Base-by-base conservation (phyloP, 148 eudicot genomes). In the Tetragonia tetragonoides region DNA sequence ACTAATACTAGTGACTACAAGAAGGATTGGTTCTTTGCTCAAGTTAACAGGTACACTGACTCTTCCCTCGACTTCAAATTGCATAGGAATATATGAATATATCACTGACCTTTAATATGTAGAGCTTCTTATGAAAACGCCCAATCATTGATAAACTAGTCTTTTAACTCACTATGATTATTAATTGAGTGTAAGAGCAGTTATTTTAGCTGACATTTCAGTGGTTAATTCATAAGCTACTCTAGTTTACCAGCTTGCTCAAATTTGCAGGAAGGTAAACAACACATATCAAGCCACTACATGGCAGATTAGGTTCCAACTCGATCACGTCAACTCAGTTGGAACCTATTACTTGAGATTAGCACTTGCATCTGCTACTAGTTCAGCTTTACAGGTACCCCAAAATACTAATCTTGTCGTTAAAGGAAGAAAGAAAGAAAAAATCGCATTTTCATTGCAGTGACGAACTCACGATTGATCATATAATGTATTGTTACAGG, bases 11-110 rank as follows among this genome's bases (percentile, higher is more conserved):
- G 93, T 72, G 87, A 88, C 66, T 90, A 84, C 49, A 76, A 41
- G 37, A 87, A 81, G 68, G 97, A 95, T 80, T 95, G 99, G 99
- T 95, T 95, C 80, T 93, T 83, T 61, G 97, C 97, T 79, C 99
- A 95, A 79, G 97, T 93, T 64, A 88, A 84, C 44, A 91, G 99
- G 97, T 93, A 77, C 42, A n/a, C 14, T 39, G 60, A 34, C 47
- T 10, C 28, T 18, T 66, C 11, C 46, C 0, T 4, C 17, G 60
- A 15, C n/a, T 56, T 56, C 11, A 44, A 44, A 44, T 44, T 44
- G 9, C 6, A 44, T 44, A 44, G 53, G 53, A 49, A 7, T 49
- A 49, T 49, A 9, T 49, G 34, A 28, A 28, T 28, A 28, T 28
- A 28, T 49, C 10, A 7, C 53, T 49, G 14, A 10, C 53, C 11